phyloP scores from a whole-genome alignment of 495 filamentous ascomycete species.

The Peziza echinospora region DNA sequence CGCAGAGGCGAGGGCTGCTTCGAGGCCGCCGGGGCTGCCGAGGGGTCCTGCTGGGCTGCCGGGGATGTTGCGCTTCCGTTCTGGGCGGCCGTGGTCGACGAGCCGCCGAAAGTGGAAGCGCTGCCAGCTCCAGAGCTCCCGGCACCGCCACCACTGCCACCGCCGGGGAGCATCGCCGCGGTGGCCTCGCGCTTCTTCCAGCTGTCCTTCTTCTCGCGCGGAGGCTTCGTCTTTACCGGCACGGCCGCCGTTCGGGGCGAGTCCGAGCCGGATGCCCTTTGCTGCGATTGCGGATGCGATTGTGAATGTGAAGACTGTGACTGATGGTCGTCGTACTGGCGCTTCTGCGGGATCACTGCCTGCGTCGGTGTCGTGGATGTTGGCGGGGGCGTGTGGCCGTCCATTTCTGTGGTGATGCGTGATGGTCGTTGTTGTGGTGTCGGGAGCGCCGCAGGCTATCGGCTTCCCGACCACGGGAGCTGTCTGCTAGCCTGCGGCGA shows the following conservation, averaged over 20 bases:
- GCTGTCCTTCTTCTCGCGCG: constrained; percentile 43
- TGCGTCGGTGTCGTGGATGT: constrained; percentile 12
- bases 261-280: constrained; percentile 29
- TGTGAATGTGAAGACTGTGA: no score
- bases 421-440: no score
- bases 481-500: no score
- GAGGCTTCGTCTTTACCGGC: background rate
- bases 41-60: background rate
- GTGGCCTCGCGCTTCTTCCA: constrained; percentile 30
- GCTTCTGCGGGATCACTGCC: constrained; percentile 36
- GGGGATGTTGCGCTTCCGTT: background rate
- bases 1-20: background rate
- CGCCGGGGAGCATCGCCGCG: constrained; percentile 1
- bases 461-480: no score
- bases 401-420: no score
- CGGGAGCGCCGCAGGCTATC: no score
- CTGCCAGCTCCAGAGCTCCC: background rate
- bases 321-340: constrained; percentile 19
- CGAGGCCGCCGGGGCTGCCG: background rate
- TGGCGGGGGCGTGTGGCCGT: background rate
- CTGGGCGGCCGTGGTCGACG: background rate
- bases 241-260: no score
- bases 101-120: background rate
- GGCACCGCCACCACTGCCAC: no score
- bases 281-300: constrained; percentile 26